Base-by-base conservation (phyloP, 1,284 basidiomycete species). In the Wallemia mellicola region DNA sequence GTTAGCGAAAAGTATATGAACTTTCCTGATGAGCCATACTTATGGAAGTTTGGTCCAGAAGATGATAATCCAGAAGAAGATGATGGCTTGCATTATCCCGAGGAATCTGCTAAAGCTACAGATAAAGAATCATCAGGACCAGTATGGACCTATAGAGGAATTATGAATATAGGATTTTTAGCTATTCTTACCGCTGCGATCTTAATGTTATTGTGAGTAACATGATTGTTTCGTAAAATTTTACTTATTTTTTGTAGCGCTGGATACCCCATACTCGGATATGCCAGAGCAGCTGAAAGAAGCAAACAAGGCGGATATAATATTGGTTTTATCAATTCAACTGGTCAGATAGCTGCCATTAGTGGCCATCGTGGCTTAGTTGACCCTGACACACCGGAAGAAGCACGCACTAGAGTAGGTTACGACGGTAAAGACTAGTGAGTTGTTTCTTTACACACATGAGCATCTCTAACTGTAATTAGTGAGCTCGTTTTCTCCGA, bases 401-500 rank as follows among this genome's bases (percentile, higher is more conserved):
- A 72, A 26, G 83, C 73, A 7, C 68, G 68, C 62, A 70, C 66
- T 25, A 75, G 77, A 25, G 74, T 70, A 3, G 82, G 80, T 24
- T 71, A 77, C 9, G 84, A 89, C 64, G 84, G 55, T 2, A 3
- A 57, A 25, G 55, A 57, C 15, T 57, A 57, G 54, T 55, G 24
- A 55, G 54, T 26, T 55, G 54, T 14, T 7, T 26, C 54, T 55
- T 5, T 14, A 24, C 11, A 58, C 60, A 0, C 57, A 56, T 1
- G 48, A 17, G 33, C 30, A 28, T 24, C 24, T 30, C 15, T 54
- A 30, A n/a, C 28, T 17, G 9, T 17, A 25, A 28, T 24, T 28
- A 19, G 82, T 68, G 73, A 80, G 60, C 74, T 92, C 7, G 79
- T 88, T 1, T 91, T 67, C 67, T 84, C 82, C 58, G 88, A 92